phyloP scores from a whole-genome alignment of 495 filamentous ascomycete genomes.

The Apodospora peruviana region DNA sequence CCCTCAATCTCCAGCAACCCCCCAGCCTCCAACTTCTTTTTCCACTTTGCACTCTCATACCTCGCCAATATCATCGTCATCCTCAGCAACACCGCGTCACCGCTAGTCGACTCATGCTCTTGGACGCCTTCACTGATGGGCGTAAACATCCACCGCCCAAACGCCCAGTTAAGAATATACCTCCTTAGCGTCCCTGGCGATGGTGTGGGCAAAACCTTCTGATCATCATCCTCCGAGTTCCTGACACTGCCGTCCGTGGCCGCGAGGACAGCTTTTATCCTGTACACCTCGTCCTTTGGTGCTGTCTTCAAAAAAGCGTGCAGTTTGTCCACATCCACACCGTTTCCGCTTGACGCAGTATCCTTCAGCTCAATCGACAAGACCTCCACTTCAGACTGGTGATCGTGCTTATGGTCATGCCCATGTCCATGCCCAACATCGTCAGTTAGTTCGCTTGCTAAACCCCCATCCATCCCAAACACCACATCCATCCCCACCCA shows the following conservation, averaged over 20 bases:
- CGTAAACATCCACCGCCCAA: slow-evolving; percentile 90
- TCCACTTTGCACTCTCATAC: slow-evolving; percentile 85
- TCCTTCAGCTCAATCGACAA: slow-evolving; percentile 63
- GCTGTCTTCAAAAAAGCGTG: slow-evolving; percentile 60
- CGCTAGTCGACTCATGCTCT: slow-evolving; percentile 44
- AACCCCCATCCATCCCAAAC: slow-evolving; percentile 78
- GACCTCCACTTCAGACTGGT: slow-evolving; percentile 88
- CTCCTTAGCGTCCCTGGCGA: slow-evolving; percentile 18
- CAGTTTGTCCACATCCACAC: slow-evolving; percentile 61
- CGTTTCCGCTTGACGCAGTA: slow-evolving; percentile 17
- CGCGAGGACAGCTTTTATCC: slow-evolving; percentile 85
- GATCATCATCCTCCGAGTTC: slow-evolving; percentile 53
- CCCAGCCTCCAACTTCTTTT: slow-evolving; percentile 67
- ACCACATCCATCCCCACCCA: slow-evolving; percentile 69
- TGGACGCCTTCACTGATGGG: slow-evolving; percentile 36
- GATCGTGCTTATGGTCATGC: slow-evolving; percentile 34
- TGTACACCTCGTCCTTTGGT: slow-evolving; percentile 87
- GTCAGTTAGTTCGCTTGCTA: slow-evolving; percentile 56
- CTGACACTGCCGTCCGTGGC: slow-evolving; percentile 45
- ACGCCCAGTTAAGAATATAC: slow-evolving; percentile 97
- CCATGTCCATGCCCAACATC: slow-evolving; percentile 23
- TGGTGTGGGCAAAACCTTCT: too few species aligned
- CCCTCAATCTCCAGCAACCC: slow-evolving; percentile 50
- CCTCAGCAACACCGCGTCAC: slow-evolving; percentile 54
- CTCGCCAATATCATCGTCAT: slow-evolving; percentile 83